Evolutionary conservation across 148 eudicot species (phyloP), one percentile per base, ranked within the genome.

Genomic region (Rhododendron williamsianum): DNA sequence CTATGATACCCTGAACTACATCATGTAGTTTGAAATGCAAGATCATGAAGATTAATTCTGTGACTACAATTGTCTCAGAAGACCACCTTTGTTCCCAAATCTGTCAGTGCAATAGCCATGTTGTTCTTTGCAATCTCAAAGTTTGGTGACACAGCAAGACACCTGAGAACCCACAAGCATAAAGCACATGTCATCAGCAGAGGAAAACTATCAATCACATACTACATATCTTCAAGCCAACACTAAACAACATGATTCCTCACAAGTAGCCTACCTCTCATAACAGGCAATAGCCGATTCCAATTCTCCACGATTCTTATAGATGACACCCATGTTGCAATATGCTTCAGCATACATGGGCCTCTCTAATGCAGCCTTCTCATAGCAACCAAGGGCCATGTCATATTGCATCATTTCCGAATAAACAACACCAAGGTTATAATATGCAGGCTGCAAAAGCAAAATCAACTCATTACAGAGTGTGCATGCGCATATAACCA

Each of bases 281-380:
- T 97, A 97, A 91, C 98, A 97, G 85, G 99, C 90, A 87, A 97
- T 95, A 84, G 99, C 98, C 56, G 96, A 91, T 92, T 95, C 98
- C 89, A 97, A 90, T 82, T 97, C 98, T 86, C 98, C 98, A 85
- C 96, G 91, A 86, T 97, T 97, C 89, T 97, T 97, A 91, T 84
- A 97, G 82, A 97, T 97, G 86, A 97, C 98, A 85, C 99, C 99
- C 98, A 97, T 97, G 87, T 97, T 97, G 92, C 99, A 97, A 88
- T 94, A 97, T 81, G 99, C 99, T 92, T 97, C 99, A 76, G 98
- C 98, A 92, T 97, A 97, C 98, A 97, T 95, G 72, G 99, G 99
- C 87, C 98, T 92, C 87, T 94, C 98, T 76, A 94, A 82, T 81
- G 98, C 99, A 88, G 98, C 99, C 91, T 92, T 97, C 88, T 97